Evolutionary conservation across 2,329 filamentous ascomycete species (phyloP).

Genomic region (Iodosphaeria phyllophila): DNA sequence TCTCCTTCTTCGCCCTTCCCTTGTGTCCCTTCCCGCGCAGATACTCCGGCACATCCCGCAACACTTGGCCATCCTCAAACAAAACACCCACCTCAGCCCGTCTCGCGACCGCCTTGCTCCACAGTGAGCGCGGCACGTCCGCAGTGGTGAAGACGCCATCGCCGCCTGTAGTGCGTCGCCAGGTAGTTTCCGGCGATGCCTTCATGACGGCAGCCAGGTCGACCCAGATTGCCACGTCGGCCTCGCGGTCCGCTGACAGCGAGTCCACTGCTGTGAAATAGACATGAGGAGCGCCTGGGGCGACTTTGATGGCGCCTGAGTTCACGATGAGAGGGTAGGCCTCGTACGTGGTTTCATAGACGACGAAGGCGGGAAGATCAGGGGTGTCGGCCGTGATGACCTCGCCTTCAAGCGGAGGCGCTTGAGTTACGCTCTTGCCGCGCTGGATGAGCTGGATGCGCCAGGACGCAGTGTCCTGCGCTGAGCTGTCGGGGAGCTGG

Average conservation of each 20-base stretch:
- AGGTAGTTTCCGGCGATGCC: slow-evolving; percentile 14
- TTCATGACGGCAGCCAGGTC: slow-evolving; percentile 16
- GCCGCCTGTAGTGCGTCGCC: slow-evolving; percentile 18
- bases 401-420: slow-evolving; percentile 12
- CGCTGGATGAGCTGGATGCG: slow-evolving; percentile 17
- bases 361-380: slow-evolving; percentile 20
- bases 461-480: slow-evolving; percentile 13
- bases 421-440: slow-evolving; percentile 10
- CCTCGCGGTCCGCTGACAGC: slow-evolving; percentile 10
- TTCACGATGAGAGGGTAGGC: slow-evolving; percentile 23
- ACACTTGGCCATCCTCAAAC: slow-evolving; percentile 22
- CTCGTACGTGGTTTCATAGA: slow-evolving; percentile 25
- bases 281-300: slow-evolving; percentile 17
- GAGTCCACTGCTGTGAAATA: slow-evolving; percentile 13
- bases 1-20: slow-evolving; percentile 20
- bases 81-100: slow-evolving; percentile 21
- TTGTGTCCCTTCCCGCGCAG: slow-evolving; percentile 22
- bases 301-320: slow-evolving; percentile 18
- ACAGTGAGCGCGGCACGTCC: slow-evolving; percentile 16
- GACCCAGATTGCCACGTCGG: slow-evolving; percentile 24
- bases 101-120: slow-evolving; percentile 22
- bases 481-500: slow-evolving; percentile 8
- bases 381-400: slow-evolving; percentile 12
- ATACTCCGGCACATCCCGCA: slow-evolving; percentile 21
- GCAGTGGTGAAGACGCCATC: slow-evolving; percentile 16